Conservation (phyloP, 208 protist genomes). For the Crithidia thermophila region DNA sequence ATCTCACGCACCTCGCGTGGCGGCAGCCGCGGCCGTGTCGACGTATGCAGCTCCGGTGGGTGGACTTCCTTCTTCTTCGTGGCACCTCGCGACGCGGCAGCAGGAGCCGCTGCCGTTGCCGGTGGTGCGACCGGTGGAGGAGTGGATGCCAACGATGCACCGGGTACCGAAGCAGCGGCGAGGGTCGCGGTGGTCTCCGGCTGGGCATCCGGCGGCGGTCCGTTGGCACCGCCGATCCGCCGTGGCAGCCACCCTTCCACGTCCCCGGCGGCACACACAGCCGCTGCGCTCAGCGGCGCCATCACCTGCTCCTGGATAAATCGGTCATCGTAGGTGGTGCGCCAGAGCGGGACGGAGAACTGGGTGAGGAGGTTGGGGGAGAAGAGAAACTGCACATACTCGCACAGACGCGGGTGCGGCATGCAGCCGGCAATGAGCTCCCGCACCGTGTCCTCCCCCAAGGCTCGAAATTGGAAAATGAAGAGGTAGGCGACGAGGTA, state of each 20-base stretch:
- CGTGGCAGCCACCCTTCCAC: slow-evolving; percentile 5
- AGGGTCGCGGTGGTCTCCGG: background rate
- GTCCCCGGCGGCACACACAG: slow-evolving; percentile 5
- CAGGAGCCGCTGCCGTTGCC: background rate
- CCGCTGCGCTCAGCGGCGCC: slow-evolving; percentile 10
- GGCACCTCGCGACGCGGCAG: background rate
- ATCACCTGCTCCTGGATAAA: slow-evolving; percentile 55
- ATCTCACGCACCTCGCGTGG: slow-evolving; percentile 80
- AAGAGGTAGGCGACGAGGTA: slow-evolving; percentile 77
- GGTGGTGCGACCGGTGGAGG: no score
- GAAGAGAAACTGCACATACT: slow-evolving; percentile 70
- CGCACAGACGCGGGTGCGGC: slow-evolving; percentile 47
- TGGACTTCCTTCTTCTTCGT: background rate
- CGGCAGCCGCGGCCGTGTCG: slow-evolving; percentile 32
- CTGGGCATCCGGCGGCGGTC: background rate
- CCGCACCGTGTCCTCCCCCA: slow-evolving; percentile 53
- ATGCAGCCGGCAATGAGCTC: slow-evolving; percentile 55
- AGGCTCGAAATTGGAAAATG: slow-evolving; percentile 58
- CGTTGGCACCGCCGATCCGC: background rate
- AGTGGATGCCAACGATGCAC: no score
- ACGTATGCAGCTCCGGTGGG: slow-evolving; percentile 16
- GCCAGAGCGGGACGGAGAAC: slow-evolving; percentile 53
- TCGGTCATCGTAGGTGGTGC: slow-evolving; percentile 49
- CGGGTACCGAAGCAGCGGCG: no score
- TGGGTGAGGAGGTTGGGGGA: slow-evolving; percentile 29